Conservation (phyloP, 2,329 filamentous ascomycete species). For the Ophiostoma sp. region DNA sequence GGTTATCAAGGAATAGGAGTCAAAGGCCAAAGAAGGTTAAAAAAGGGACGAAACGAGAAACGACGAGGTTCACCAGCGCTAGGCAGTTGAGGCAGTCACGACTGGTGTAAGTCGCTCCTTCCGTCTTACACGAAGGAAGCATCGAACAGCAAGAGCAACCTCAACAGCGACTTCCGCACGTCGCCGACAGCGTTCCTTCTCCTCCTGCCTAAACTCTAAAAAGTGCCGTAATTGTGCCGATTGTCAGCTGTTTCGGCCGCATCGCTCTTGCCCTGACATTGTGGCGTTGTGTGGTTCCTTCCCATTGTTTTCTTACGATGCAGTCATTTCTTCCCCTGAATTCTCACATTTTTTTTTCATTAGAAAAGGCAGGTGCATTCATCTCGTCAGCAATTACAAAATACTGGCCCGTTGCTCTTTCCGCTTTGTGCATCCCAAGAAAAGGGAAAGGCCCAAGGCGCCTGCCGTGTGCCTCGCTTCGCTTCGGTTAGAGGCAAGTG, state of each 20-base stretch:
- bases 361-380: not conserved
- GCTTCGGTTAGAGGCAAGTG: not conserved
- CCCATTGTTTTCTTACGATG: not conserved
- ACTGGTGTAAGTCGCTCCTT: conserved; percentile 15
- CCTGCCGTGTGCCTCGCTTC: conserved; percentile 6
- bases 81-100: not conserved
- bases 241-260: not conserved
- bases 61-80: not conserved
- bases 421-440: not conserved
- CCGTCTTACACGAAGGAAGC: not conserved
- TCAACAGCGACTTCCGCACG: not conserved
- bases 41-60: not conserved
- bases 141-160: not conserved
- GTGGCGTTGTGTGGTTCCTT: not conserved
- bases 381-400: conserved; percentile 1
- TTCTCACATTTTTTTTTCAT: too few relatives aligned
- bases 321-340: not conserved
- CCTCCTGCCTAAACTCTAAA: not conserved
- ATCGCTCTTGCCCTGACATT: not conserved
- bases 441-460: too few relatives aligned
- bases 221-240: not conserved
- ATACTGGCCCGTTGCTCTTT: not conserved
- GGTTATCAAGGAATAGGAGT: not conserved
- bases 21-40: not conserved
- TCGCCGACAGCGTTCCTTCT: not conserved